Conservation (phyloP, 208 protist species). For the Crithidia bombi region DNA sequence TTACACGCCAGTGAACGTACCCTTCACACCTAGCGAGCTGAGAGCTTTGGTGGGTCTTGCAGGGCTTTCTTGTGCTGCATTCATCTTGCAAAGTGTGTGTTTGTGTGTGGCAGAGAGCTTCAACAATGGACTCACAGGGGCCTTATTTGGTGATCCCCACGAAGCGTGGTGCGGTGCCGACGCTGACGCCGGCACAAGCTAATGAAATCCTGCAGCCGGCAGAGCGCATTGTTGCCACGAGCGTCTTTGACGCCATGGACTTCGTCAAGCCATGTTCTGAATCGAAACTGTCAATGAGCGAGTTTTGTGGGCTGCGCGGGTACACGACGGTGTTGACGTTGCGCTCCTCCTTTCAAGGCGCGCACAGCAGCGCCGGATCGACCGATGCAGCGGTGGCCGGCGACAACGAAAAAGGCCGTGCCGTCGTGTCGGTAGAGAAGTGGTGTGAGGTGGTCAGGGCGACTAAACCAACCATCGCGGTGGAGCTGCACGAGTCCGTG, state of each 20-base stretch:
- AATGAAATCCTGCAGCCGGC: constrained; percentile 56
- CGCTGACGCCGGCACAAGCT: constrained; percentile 69
- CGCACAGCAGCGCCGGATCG: constrained; percentile 61
- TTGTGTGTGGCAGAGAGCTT: background rate
- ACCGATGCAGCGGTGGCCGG: constrained; percentile 55
- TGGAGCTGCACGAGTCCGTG: constrained; percentile 62
- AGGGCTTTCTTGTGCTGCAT: background rate
- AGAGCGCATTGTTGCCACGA: constrained; percentile 67
- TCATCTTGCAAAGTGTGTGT: background rate
- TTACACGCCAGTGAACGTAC: background rate
- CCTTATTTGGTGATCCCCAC: constrained; percentile 73
- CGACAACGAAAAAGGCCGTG: constrained; percentile 71
- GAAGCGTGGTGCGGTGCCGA: constrained; percentile 57
- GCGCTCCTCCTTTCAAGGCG: constrained; percentile 67
- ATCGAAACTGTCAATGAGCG: constrained; percentile 41
- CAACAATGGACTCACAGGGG: constrained; percentile 21
- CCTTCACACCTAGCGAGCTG: background rate
- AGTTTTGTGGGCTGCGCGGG: constrained; percentile 63
- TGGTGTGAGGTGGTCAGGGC: constrained; percentile 65
- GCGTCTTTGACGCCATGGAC: constrained; percentile 73
- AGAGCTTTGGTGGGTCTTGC: background rate
- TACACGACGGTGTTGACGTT: constrained; percentile 65
- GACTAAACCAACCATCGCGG: constrained; percentile 50
- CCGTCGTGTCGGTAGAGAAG: constrained; percentile 43
- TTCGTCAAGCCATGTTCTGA: constrained; percentile 51